These are phyloP conservation scores for Scedosporium aurantiacum DNA, from an alignment of 2,329 filamentous ascomycete species.

Conservation along the genomic window DNA sequence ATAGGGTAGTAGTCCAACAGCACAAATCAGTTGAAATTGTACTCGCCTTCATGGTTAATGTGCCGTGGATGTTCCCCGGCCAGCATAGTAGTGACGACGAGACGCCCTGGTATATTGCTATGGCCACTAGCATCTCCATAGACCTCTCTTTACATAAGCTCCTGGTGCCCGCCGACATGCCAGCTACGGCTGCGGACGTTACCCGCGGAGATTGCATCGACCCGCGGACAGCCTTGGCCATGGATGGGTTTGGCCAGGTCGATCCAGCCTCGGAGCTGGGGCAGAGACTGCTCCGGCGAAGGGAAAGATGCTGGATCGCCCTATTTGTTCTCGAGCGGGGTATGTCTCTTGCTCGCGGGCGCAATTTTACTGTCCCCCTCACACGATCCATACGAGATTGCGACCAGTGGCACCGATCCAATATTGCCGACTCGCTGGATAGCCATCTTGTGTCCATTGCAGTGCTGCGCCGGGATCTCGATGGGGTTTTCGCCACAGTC, in stretches of 20 bases:
- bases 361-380: constrained; percentile 57
- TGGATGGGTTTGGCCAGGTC: constrained; percentile 57
- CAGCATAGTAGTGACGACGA: constrained; percentile 61
- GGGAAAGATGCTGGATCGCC: constrained; percentile 61
- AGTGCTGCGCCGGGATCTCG: constrained; percentile 54
- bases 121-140: constrained; percentile 57
- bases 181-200: constrained; percentile 31
- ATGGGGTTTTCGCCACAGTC: constrained; percentile 45
- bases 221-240: constrained; percentile 49
- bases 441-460: constrained; percentile 63
- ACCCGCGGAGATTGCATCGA: constrained; percentile 59
- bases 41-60: constrained; percentile 63
- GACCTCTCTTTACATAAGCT: constrained; percentile 63
- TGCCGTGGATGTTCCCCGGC: constrained; percentile 64
- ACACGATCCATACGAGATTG: constrained; percentile 56
- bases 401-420: constrained; percentile 56
- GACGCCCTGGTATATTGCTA: constrained; percentile 59
- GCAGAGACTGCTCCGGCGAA: constrained; percentile 47
- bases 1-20: constrained; percentile 48
- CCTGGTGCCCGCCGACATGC: constrained; percentile 41
- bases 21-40: constrained; percentile 64
- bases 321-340: constrained; percentile 62
- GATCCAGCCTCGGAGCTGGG: constrained; percentile 51
- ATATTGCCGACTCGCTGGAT: constrained; percentile 54
- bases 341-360: constrained; percentile 58